Evolutionary conservation across 2,329 filamentous ascomycete genomes (phyloP).

Genomic region (Fusarium udum): DNA sequence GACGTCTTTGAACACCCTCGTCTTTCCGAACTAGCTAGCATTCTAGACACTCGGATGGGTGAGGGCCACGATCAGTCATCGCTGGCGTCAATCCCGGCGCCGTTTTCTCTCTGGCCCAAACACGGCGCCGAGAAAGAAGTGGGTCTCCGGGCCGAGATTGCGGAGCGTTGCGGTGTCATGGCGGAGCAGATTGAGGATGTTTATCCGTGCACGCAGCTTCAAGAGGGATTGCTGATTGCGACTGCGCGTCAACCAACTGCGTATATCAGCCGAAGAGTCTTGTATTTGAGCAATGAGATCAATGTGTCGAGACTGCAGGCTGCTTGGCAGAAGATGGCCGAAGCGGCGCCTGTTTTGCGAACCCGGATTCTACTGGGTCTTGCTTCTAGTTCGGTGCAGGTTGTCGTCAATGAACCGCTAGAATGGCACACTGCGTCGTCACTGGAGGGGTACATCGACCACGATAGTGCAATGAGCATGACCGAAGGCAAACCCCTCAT

Average conservation of each 20-base stretch:
- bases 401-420: background rate
- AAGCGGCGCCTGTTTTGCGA: background rate
- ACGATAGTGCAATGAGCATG: background rate
- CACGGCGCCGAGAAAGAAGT: background rate
- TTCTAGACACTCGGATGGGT: background rate
- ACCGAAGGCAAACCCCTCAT: background rate
- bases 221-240: background rate
- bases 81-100: background rate
- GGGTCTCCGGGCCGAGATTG: background rate
- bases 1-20: background rate
- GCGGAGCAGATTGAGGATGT: conserved; percentile 1
- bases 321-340: background rate
- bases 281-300: background rate
- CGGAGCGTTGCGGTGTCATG: background rate
- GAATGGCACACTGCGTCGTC: background rate
- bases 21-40: background rate
- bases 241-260: background rate
- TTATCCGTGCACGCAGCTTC: background rate
- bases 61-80: background rate
- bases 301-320: background rate
- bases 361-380: background rate
- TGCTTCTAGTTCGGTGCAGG: background rate
- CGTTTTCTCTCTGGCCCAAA: background rate
- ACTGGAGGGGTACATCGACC: background rate
- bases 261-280: background rate